A percentile compares a stretch with the other conserved stretches of the same genome.
These are phyloP conservation scores for Solanum dulcamara DNA, from an alignment of 257 asterid species.

Conservation along the genomic window DNA sequence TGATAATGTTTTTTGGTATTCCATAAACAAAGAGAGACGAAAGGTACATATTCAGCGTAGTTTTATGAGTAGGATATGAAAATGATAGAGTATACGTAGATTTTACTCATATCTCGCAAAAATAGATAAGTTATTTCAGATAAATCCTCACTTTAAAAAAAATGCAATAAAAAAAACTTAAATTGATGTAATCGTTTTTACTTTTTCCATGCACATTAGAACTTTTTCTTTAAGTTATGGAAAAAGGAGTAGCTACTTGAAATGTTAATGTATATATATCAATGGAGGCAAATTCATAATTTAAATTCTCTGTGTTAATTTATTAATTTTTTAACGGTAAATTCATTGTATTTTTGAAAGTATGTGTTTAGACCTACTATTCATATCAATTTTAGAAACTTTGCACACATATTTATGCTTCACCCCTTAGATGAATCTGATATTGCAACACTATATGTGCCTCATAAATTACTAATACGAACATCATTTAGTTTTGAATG, in stretches of 20 bases:
- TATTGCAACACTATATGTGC: no score
- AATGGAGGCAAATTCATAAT: neutral
- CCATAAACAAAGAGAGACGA: neutral
- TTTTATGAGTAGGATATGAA: no score
- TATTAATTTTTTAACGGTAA: no score
- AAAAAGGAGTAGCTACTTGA: neutral
- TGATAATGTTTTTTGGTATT: neutral
- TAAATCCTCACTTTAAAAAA: no score
- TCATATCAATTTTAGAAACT: neutral
- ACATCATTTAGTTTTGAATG: neutral
- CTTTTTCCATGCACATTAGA: neutral
- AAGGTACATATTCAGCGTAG: neutral
- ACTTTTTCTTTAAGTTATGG: neutral
- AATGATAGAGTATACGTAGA: no score
- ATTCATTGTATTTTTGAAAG: neutral
- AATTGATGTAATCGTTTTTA: neutral
- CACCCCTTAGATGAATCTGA: no score
- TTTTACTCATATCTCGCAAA: no score
- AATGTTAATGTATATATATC: neutral
- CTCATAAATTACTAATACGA: neutral
- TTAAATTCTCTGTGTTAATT: neutral
- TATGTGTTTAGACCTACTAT: neutral
- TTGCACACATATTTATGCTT: neutral
- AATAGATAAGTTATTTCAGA: no score
- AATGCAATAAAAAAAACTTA: neutral